A percentile compares a stretch with the other conserved stretches of the same genome.
Conservation (phyloP, 371 early-diverging fungal species). For the Coemansia sp. region DNA sequence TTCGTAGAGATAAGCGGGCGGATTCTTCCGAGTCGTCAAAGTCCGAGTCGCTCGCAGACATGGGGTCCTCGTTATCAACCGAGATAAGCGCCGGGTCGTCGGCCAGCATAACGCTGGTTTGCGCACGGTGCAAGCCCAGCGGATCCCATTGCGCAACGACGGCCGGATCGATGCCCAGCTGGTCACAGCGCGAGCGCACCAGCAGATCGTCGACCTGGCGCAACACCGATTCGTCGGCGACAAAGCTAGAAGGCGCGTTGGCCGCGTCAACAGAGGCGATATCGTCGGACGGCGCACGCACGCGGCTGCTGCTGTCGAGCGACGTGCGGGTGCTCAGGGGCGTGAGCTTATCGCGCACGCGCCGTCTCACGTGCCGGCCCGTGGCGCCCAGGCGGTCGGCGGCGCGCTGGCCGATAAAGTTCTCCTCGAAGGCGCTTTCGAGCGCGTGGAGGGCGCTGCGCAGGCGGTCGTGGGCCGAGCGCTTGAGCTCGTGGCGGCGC, state of each 20-base stretch:
- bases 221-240: slow-evolving; percentile 5
- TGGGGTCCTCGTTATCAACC: not conserved
- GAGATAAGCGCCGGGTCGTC: not conserved
- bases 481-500: slow-evolving; percentile 11
- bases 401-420: slow-evolving; percentile 24
- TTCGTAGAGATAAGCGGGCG: too few relatives aligned
- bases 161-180: slow-evolving; percentile 29
- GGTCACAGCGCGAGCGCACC: slow-evolving; percentile 17
- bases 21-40: not conserved
- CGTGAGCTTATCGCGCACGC: slow-evolving; percentile 4
- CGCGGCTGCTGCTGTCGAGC: not conserved
- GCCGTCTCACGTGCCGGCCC: slow-evolving; percentile 1
- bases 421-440: slow-evolving; percentile 25
- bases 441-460: slow-evolving; percentile 12
- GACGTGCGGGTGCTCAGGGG: slow-evolving; percentile 8
- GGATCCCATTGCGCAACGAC: slow-evolving; percentile 37
- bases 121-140: slow-evolving; percentile 16
- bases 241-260: not conserved
- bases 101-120: not conserved
- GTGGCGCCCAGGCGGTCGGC: slow-evolving; percentile 14
- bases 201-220: slow-evolving; percentile 19
- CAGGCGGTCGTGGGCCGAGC: slow-evolving; percentile 13
- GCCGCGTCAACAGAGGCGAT: not conserved
- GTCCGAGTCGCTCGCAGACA: slow-evolving; percentile 11
- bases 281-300: not conserved